Evolutionary conservation across 1,139 yeast genomes (phyloP).

Genomic region (Geotrichum aggregatum): DNA sequence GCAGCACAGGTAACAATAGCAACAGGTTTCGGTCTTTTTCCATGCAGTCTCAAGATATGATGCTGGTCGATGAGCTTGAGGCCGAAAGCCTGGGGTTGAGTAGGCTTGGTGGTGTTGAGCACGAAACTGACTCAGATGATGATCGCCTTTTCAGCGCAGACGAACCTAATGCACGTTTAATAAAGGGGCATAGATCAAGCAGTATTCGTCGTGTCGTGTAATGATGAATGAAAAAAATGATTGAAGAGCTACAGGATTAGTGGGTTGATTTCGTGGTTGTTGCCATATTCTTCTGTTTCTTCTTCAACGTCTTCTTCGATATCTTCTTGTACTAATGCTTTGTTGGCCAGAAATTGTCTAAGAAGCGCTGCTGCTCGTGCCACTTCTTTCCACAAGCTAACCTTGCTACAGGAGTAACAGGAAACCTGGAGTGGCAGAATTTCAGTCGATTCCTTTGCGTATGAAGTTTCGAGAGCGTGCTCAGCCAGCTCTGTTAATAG

Average conservation of each 20-base stretch:
- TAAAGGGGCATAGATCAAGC: background rate
- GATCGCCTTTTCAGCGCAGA: background rate
- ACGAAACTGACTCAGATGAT: conserved; percentile 8
- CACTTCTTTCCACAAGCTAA: conserved; percentile 2
- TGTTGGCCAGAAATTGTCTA: background rate
- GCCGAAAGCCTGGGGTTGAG: conserved; percentile 38
- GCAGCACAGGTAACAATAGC: no score
- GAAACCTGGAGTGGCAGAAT: background rate
- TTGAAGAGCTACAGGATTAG: no score
- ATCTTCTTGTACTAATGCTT: background rate
- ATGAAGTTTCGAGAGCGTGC: background rate
- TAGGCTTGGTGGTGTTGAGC: conserved; percentile 32
- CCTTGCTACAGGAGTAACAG: background rate
- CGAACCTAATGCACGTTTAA: no score
- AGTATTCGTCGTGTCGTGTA: background rate
- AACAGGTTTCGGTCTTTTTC: conserved; percentile 36
- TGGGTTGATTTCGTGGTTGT: no score
- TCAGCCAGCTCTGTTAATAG: conserved; percentile 1
- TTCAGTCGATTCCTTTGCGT: background rate
- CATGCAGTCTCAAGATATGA: conserved; percentile 33
- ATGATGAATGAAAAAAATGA: background rate
- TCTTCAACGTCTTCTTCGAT: background rate
- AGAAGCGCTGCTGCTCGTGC: background rate
- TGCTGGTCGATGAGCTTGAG: conserved; percentile 31
- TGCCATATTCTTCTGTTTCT: background rate